Evolutionary conservation across 2,329 filamentous ascomycete genomes (phyloP).

Genomic region (Pseudogymnoascus sp.): DNA sequence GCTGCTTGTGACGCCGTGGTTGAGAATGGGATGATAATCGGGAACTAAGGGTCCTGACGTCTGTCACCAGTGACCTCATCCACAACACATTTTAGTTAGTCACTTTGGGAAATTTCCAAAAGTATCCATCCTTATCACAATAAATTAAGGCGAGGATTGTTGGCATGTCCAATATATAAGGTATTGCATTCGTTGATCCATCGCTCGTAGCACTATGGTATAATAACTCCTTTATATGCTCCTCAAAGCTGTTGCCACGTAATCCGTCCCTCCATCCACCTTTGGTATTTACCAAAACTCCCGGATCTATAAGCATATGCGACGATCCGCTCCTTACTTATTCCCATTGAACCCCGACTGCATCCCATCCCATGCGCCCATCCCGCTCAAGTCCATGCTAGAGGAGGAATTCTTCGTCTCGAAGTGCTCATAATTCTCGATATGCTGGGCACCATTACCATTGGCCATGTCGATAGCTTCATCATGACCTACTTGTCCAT

Average conservation of each 20-base stretch:
- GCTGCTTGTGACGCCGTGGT: background rate
- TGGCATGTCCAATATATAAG: background rate
- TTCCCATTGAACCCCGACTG: background rate
- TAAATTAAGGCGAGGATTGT: background rate
- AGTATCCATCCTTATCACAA: background rate
- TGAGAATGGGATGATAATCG: constrained; percentile 4
- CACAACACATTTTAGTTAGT: background rate
- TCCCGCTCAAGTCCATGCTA: constrained; percentile 5
- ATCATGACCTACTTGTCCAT: constrained; percentile 4
- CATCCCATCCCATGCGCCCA: constrained; percentile 1
- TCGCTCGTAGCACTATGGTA: constrained; percentile 1
- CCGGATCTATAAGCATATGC: background rate
- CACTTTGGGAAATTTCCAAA: background rate
- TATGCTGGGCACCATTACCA: constrained; percentile 8
- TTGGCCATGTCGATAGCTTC: background rate
- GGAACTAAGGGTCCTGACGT: constrained; percentile 5
- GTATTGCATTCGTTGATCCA: background rate
- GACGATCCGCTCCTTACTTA: background rate
- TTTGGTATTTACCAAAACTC: background rate
- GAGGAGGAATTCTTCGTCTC: background rate
- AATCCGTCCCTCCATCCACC: background rate
- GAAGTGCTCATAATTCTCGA: constrained; percentile 6
- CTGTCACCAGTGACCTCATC: constrained; percentile 7
- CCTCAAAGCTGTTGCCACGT: background rate
- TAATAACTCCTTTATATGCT: background rate